Evolutionary conservation across 2,329 filamentous ascomycete genomes (phyloP).

Genomic region (Bimuria novae-zelandiae): DNA sequence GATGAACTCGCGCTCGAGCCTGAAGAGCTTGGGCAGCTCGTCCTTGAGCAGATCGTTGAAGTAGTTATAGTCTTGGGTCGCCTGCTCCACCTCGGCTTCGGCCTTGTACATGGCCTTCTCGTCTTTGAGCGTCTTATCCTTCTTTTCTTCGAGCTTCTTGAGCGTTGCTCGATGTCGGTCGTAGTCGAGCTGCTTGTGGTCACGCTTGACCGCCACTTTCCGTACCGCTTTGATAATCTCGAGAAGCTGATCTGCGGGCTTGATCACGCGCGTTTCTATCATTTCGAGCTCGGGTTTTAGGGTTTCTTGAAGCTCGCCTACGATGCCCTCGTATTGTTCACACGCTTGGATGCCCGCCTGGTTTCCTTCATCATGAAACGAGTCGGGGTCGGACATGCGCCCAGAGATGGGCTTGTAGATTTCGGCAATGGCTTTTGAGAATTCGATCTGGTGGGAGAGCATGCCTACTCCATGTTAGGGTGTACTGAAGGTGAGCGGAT

Average conservation of each 20-base stretch:
- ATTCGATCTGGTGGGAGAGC: slow-evolving; percentile 96
- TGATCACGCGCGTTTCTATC: slow-evolving; percentile 91
- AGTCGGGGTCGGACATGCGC: slow-evolving; percentile 89
- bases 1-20: slow-evolving; percentile 91
- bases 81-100: slow-evolving; percentile 85
- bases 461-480: slow-evolving; percentile 63
- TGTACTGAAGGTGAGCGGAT: background rate
- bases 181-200: slow-evolving; percentile 97
- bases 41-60: slow-evolving; percentile 98
- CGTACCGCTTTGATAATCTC: slow-evolving; percentile 95
- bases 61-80: slow-evolving; percentile 96
- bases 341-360: slow-evolving; percentile 91
- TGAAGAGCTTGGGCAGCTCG: slow-evolving; percentile 89
- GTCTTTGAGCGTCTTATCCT: slow-evolving; percentile 93
- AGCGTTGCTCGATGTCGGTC: slow-evolving; percentile 81
- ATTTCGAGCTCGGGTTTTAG: slow-evolving; percentile 93
- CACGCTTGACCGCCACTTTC: slow-evolving; percentile 84
- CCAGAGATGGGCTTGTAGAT: slow-evolving; percentile 99
- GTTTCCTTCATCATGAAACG: slow-evolving; percentile 80
- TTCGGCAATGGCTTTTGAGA: slow-evolving; percentile 93
- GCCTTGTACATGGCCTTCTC: slow-evolving; percentile 97
- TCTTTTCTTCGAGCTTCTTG: slow-evolving; percentile 97
- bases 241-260: slow-evolving; percentile 88
- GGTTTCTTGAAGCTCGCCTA: slow-evolving; percentile 86
- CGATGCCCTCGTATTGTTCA: slow-evolving; percentile 92